A percentile compares a stretch with the other conserved stretches of the same genome.
These are phyloP conservation scores for Heliocybe sulcata DNA, from an alignment of 1,284 basidiomycete genomes.

Conservation along the genomic window DNA sequence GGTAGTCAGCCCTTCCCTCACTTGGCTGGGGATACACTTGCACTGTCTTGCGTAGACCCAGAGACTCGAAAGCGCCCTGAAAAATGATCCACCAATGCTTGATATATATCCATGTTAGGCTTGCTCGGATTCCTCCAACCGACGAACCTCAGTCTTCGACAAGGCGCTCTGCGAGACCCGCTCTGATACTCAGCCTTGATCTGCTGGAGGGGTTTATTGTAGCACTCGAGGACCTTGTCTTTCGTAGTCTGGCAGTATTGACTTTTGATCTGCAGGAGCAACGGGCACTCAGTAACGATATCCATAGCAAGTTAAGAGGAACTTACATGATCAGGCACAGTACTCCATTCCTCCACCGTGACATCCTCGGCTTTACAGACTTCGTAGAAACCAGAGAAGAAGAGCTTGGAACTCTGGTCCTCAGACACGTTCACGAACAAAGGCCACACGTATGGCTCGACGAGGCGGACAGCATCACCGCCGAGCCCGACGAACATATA, in stretches of 20 bases:
- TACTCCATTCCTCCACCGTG: not conserved
- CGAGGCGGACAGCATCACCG: not conserved
- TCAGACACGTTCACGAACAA: not conserved
- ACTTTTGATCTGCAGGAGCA: not conserved
- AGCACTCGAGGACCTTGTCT: not conserved
- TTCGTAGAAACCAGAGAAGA: not conserved
- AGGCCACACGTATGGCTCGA: not conserved
- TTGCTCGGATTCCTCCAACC: no score
- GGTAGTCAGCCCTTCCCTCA: no score
- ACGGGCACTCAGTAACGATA: not conserved
- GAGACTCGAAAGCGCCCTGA: no score
- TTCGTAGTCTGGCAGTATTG: not conserved
- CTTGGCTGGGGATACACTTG: no score
- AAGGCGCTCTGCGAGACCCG: not conserved
- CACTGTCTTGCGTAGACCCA: no score
- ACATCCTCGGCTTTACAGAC: not conserved
- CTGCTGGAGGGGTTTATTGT: not conserved
- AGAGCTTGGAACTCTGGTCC: not conserved
- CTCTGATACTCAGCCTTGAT: not conserved
- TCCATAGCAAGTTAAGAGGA: not conserved
- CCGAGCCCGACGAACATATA: not conserved
- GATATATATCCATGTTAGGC: no score
- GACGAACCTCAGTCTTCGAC: not conserved
- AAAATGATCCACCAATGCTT: no score
- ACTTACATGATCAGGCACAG: not conserved